Evolutionary conservation across 2,329 filamentous ascomycete species (phyloP).

Genomic region (Emergomyces africanus): DNA sequence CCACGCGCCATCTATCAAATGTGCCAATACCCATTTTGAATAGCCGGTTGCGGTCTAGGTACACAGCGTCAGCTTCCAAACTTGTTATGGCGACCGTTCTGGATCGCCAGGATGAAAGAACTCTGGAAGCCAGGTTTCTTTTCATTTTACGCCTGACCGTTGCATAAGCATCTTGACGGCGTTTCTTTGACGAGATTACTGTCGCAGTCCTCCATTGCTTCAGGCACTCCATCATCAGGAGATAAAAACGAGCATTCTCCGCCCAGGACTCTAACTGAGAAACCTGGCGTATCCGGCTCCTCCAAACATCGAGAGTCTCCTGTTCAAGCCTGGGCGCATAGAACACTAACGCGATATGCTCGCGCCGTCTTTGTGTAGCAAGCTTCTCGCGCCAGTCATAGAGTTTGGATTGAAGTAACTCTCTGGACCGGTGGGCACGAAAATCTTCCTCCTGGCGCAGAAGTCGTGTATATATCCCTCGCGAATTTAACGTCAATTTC

Average conservation of each 20-base stretch:
- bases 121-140: constrained; percentile 37
- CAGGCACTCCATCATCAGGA: constrained; percentile 37
- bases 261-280: constrained; percentile 40
- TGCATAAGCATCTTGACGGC: constrained; percentile 44
- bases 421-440: constrained; percentile 20
- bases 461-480: constrained; percentile 24
- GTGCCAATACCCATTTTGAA: constrained; percentile 23
- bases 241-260: constrained; percentile 44
- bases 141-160: constrained; percentile 42
- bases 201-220: constrained; percentile 41
- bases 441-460: constrained; percentile 26
- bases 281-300: constrained; percentile 27
- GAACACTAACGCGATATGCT: constrained; percentile 30
- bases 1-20: constrained; percentile 32
- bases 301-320: constrained; percentile 30
- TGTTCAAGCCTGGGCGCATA: constrained; percentile 29
- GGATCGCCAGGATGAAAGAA: constrained; percentile 27
- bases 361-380: constrained; percentile 27
- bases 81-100: constrained; percentile 20
- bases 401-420: constrained; percentile 24
- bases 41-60: constrained; percentile 22
- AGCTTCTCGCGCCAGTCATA: constrained; percentile 26
- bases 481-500: constrained; percentile 27
- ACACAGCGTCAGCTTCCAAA: constrained; percentile 29
- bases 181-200: constrained; percentile 37